Evolutionary conservation across 164 flowering plant genomes (phyloP).

Genomic region (Annona squamosa): DNA sequence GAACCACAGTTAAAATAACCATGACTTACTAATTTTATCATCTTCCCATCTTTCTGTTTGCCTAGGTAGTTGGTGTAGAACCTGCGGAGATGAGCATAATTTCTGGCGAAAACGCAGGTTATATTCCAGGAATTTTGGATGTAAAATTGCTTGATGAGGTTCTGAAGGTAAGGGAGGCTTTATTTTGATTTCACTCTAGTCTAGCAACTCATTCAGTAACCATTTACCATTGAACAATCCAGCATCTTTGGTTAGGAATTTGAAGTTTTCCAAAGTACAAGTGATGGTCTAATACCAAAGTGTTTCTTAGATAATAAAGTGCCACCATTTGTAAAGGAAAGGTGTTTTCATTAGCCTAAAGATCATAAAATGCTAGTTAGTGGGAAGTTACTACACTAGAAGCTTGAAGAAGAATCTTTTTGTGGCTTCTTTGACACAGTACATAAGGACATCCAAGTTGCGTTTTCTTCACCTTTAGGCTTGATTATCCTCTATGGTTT

Average conservation of each 20-base stretch:
- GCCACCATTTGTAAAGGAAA: background rate
- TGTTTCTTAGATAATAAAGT: too few relatives aligned
- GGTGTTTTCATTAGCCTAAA: too few relatives aligned
- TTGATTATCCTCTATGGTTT: background rate
- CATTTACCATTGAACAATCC: background rate
- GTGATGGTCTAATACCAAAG: background rate
- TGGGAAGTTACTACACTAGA: background rate
- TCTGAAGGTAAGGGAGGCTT: conserved; percentile 42
- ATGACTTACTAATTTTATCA: conserved; percentile 5
- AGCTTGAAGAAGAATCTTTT: background rate
- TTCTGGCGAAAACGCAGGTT: conserved; percentile 73
- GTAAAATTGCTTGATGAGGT: conserved; percentile 73
- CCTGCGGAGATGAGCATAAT: conserved; percentile 74
- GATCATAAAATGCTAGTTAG: too few relatives aligned
- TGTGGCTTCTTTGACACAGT: too few relatives aligned
- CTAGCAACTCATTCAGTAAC: background rate
- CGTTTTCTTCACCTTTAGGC: background rate
- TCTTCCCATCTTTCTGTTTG: conserved; percentile 17
- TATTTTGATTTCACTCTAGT: background rate
- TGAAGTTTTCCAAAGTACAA: background rate
- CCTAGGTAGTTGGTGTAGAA: conserved; percentile 77
- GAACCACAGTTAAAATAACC: background rate
- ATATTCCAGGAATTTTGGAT: conserved; percentile 63
- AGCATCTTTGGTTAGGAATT: background rate
- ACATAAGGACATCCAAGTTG: background rate